Conservation (phyloP, 345 rosid genomes). For the Eucalyptus coolabah region DNA sequence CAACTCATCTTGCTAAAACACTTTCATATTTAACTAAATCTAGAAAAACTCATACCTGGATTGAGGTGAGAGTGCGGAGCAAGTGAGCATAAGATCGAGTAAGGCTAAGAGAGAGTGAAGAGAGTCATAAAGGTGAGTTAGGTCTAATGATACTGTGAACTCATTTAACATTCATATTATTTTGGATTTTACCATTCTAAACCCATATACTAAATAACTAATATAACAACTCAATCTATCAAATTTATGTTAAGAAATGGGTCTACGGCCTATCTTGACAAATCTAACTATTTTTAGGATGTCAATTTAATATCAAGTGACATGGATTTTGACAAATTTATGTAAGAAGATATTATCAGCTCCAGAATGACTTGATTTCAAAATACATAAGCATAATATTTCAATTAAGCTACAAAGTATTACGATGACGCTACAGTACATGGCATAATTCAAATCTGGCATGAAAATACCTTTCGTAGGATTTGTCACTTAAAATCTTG, state of each 20-base stretch:
- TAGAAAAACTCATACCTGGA: neutral
- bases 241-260: neutral
- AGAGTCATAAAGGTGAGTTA: no score
- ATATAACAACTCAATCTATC: neutral
- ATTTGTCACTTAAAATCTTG: neutral
- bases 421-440: neutral
- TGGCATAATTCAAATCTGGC: neutral
- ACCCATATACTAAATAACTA: neutral
- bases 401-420: neutral
- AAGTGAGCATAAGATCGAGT: no score
- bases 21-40: no score
- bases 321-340: neutral
- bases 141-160: no score
- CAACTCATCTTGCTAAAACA: neutral
- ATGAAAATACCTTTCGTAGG: neutral
- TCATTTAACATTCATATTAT: neutral
- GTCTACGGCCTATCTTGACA: neutral
- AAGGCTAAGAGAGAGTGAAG: no score
- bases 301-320: neutral
- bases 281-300: neutral
- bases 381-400: neutral
- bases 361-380: neutral
- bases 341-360: neutral
- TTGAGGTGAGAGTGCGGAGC: neutral
- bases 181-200: neutral